These are phyloP conservation scores for Chrysophaeum taylorii DNA, from an alignment of 352 stramenopile species.

Conservation along the genomic window DNA sequence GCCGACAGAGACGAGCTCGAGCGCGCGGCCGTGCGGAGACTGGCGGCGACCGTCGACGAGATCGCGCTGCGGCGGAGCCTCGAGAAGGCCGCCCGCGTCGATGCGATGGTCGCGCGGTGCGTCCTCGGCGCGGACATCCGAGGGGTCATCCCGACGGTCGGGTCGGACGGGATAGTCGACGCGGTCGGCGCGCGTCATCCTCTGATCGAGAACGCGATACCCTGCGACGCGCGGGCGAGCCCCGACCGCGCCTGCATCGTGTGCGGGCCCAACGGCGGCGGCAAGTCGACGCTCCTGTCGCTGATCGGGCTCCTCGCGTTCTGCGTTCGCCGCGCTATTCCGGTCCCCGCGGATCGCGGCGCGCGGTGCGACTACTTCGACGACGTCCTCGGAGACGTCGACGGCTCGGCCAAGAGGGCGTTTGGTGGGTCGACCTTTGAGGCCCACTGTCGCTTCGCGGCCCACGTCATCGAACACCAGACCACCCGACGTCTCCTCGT, in stretches of 20 bases:
- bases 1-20: neutral
- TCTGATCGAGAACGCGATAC: neutral
- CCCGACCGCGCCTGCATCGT: neutral
- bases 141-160: neutral
- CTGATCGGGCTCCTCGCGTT: neutral
- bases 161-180: neutral
- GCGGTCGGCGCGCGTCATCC: neutral
- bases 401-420: neutral
- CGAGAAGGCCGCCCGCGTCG: too few species aligned
- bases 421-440: neutral
- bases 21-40: neutral
- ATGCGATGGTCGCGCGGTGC: too few species aligned
- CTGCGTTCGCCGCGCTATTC: neutral
- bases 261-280: conserved; percentile 1
- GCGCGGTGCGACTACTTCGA: neutral
- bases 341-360: neutral
- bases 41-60: neutral
- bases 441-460: neutral
- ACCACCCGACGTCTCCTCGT: too few species aligned
- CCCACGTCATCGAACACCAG: too few species aligned
- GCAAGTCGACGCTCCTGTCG: neutral
- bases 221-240: neutral
- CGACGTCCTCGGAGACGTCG: neutral
- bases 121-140: too few species aligned
- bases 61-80: neutral